A percentile compares a stretch with the other conserved stretches of the same genome.
These are phyloP conservation scores for Acacia melanoxylon DNA, from an alignment of 306 rosid genomes.

Conservation along the genomic window DNA sequence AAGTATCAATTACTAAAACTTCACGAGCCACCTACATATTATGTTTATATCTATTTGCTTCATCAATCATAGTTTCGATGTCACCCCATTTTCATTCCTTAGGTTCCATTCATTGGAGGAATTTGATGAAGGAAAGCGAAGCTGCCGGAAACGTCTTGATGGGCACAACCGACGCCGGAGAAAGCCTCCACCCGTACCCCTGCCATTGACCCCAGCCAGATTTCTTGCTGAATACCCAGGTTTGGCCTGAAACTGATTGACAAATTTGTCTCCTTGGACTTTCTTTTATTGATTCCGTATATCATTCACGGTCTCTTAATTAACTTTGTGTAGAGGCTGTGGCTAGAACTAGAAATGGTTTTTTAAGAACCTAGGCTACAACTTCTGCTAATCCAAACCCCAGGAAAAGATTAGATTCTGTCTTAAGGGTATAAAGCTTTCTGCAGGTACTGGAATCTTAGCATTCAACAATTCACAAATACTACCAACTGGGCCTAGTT, in stretches of 20 bases:
- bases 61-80: not conserved
- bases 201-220: constrained; percentile 17
- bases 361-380: not conserved
- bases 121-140: constrained; percentile 67
- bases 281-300: not conserved
- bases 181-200: constrained; percentile 57
- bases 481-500: constrained; percentile 24
- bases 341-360: not conserved
- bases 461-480: constrained; percentile 37
- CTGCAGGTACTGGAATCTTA: constrained; percentile 39
- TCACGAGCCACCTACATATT: not conserved
- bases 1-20: not conserved
- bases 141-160: constrained; percentile 70
- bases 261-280: not conserved
- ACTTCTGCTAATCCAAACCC: not conserved
- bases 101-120: constrained; percentile 67
- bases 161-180: constrained; percentile 73
- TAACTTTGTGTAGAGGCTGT: not conserved
- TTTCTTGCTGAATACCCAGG: not conserved
- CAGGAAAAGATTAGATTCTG: not conserved
- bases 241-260: not conserved
- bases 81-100: not conserved
- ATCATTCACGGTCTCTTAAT: not conserved
- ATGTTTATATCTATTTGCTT: not conserved
- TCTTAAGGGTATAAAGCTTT: not conserved